Conservation (phyloP, 2,329 filamentous ascomycete species). For the Ascochyta lentis region DNA sequence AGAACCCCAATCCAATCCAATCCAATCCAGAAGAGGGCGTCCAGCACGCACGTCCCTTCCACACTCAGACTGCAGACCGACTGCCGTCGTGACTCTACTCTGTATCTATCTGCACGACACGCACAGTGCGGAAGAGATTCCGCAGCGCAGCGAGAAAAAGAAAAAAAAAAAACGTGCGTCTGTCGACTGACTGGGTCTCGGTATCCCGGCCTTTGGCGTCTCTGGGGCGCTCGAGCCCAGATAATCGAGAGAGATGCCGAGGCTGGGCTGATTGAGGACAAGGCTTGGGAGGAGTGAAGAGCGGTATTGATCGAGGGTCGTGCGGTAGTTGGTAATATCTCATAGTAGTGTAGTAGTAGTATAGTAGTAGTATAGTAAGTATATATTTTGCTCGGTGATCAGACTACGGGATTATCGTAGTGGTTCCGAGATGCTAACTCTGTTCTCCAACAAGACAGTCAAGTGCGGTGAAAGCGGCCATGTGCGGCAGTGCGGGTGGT, state of each 20-base stretch:
- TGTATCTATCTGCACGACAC: too few species aligned
- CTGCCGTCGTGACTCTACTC: too few species aligned
- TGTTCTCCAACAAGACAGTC: not conserved
- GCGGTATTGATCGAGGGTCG: not conserved
- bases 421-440: not conserved
- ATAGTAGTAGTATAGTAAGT: not conserved
- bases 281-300: not conserved
- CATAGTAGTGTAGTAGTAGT: too few species aligned
- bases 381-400: constrained; percentile 3
- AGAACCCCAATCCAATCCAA: too few species aligned
- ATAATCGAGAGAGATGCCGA: not conserved
- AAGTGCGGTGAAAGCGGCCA: constrained; percentile 2
- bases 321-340: not conserved
- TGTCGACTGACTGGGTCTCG: not conserved
- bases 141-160: not conserved
- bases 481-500: constrained; percentile 12
- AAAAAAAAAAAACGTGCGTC: too few species aligned
- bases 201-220: not conserved
- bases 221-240: not conserved
- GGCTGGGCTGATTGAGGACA: not conserved
- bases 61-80: too few species aligned
- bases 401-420: constrained; percentile 2
- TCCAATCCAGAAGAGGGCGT: too few species aligned
- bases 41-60: too few species aligned
- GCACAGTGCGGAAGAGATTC: not conserved